Evolutionary conservation across 1,284 basidiomycete species (phyloP).

Genomic region (Ustilago vetiveriae): DNA sequence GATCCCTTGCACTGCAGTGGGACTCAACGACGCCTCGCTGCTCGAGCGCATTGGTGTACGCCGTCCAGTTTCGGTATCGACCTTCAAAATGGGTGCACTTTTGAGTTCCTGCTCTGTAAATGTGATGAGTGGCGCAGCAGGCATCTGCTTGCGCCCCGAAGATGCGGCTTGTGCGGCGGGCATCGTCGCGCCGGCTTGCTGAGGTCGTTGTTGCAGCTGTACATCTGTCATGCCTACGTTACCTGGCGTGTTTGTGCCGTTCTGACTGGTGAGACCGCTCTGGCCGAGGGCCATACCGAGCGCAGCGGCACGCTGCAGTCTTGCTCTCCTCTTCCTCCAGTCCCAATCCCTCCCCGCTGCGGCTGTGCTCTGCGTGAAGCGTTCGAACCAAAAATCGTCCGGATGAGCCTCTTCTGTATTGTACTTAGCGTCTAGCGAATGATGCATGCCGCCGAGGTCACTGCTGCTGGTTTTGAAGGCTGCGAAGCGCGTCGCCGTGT

Average conservation of each 20-base stretch:
- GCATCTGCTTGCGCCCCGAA: constrained; percentile 15
- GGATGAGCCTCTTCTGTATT: constrained; percentile 15
- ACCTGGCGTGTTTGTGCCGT: background rate
- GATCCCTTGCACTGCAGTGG: background rate
- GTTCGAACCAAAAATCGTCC: constrained; percentile 63
- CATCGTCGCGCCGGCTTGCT: background rate
- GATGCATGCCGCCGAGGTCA: background rate
- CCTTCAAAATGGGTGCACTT: constrained; percentile 6
- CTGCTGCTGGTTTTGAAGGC: constrained; percentile 1
- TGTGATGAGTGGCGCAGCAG: constrained; percentile 31
- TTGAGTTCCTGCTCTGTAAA: constrained; percentile 32
- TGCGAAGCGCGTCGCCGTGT: constrained; percentile 39
- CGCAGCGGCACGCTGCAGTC: constrained; percentile 34
- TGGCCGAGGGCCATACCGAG: constrained; percentile 32
- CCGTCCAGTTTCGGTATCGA: constrained; percentile 26
- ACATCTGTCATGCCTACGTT: constrained; percentile 37
- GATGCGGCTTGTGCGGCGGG: constrained; percentile 13
- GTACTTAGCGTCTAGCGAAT: background rate
- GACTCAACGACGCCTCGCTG: constrained; percentile 5
- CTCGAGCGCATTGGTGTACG: background rate
- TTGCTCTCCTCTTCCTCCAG: constrained; percentile 52
- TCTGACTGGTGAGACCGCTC: constrained; percentile 7
- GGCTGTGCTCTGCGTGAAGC: constrained; percentile 60
- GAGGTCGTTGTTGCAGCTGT: constrained; percentile 22
- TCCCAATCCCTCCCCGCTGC: constrained; percentile 64